phyloP scores from a whole-genome alignment of 2,329 filamentous ascomycete genomes.

The Epichloe coenophiala region DNA sequence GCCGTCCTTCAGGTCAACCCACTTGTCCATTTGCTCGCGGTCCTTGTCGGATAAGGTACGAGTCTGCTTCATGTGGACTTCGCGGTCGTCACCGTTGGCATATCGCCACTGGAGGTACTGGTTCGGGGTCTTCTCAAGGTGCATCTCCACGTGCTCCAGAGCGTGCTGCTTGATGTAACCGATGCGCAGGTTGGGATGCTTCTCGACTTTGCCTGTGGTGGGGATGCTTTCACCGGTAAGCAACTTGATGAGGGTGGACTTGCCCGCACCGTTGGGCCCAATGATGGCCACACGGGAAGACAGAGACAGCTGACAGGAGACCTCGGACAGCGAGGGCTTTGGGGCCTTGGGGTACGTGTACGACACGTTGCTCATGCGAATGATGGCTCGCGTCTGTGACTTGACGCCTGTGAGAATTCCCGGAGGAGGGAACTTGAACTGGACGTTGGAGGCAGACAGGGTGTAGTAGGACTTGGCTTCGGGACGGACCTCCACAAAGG shows the following conservation, averaged over 20 bases:
- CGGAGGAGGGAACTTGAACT: conserved; percentile 96
- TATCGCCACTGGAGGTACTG: conserved; percentile 99
- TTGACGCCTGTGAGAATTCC: conserved; percentile 93
- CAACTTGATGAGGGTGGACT: conserved; percentile 95
- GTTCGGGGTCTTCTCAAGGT: conserved; percentile 96
- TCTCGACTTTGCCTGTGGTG: conserved; percentile 76
- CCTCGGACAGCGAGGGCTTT: conserved; percentile 78
- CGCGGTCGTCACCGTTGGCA: conserved; percentile 89
- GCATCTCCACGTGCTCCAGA: conserved; percentile 98
- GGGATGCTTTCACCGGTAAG: conserved; percentile 86
- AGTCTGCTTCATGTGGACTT: conserved; percentile 95
- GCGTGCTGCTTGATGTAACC: conserved; percentile 99
- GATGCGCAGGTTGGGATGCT: conserved; percentile 96
- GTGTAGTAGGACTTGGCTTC: conserved; percentile 99
- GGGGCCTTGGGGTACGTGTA: conserved; percentile 85
- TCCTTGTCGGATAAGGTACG: conserved; percentile 78
- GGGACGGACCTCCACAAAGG: conserved; percentile 78
- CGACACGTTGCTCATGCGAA: conserved; percentile 83
- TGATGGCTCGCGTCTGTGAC: conserved; percentile 83
- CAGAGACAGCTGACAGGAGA: conserved; percentile 74
- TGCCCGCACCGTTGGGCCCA: conserved; percentile 92
- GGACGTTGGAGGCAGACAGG: conserved; percentile 70
- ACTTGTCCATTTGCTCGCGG: conserved; percentile 81
- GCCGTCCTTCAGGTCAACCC: conserved; percentile 73
- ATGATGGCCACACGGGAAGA: conserved; percentile 94